Evolutionary conservation across 106 monocot species (phyloP).

Genomic region (Dendrobium officinale): DNA sequence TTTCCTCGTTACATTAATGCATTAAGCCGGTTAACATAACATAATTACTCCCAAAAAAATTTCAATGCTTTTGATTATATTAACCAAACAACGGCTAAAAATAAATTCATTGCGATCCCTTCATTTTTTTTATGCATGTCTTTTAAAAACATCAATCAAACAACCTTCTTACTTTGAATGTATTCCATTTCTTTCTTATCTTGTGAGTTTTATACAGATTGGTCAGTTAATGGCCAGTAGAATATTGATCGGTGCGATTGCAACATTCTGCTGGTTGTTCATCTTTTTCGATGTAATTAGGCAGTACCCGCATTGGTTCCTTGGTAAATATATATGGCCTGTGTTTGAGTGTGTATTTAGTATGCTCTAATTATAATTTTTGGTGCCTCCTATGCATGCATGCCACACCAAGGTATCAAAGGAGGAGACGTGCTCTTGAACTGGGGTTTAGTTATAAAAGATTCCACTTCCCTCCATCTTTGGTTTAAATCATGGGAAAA

Average conservation of each 20-base stretch:
- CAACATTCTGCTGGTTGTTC: neutral
- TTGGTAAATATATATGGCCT: neutral
- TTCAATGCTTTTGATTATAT: too few relatives aligned
- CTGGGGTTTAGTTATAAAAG: neutral
- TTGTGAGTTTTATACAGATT: too few relatives aligned
- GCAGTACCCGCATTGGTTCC: neutral
- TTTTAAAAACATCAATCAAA: too few relatives aligned
- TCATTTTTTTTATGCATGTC: too few relatives aligned
- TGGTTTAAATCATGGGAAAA: neutral
- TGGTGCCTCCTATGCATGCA: neutral
- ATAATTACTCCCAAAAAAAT: too few relatives aligned
- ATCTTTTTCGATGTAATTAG: neutral
- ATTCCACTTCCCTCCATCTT: neutral
- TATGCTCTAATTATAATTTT: neutral
- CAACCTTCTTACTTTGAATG: neutral
- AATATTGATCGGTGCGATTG: neutral
- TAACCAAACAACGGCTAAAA: too few relatives aligned
- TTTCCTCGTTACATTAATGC: too few relatives aligned
- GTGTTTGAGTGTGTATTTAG: neutral
- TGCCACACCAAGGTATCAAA: neutral
- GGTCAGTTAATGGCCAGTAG: too few relatives aligned
- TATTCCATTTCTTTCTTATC: neutral
- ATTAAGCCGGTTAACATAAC: too few relatives aligned
- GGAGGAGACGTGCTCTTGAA: neutral
- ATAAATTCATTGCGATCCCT: too few relatives aligned